These are phyloP conservation scores for Boechera retrofracta DNA, from an alignment of 345 rosid species.

Conservation along the genomic window DNA sequence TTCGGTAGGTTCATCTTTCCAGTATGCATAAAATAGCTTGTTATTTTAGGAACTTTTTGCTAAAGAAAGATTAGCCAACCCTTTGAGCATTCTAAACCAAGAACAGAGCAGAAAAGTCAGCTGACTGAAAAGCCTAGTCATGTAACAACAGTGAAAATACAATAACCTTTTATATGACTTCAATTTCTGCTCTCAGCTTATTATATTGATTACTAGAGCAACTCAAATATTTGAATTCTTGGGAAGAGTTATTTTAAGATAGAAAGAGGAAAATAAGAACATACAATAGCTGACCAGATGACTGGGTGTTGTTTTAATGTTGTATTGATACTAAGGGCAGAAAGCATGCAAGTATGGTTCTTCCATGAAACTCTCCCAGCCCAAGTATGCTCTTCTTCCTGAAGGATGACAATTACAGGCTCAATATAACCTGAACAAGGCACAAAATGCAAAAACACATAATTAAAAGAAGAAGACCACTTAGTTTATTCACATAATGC, in stretches of 20 bases:
- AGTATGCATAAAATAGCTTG: conserved; percentile 12
- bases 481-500: conserved; percentile 21
- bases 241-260: conserved; percentile 2
- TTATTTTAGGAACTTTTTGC: conserved; percentile 6
- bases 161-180: conserved; percentile 21
- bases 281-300: conserved; percentile 94
- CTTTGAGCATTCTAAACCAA: conserved; percentile 31
- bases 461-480: conserved; percentile 34
- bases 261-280: conserved; percentile 47
- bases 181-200: conserved; percentile 25
- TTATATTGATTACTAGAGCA: conserved; percentile 17
- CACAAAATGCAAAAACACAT: conserved; percentile 41
- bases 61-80: conserved; percentile 7
- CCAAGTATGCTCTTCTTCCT: conserved; percentile 94
- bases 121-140: conserved; percentile 31
- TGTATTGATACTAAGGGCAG: conserved; percentile 96
- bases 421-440: conserved; percentile 81
- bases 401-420: conserved; percentile 96
- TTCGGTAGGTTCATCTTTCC: conserved; percentile 25
- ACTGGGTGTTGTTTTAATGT: conserved; percentile 94
- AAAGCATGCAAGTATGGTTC: conserved; percentile 92
- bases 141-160: conserved; percentile 18
- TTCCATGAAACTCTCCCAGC: conserved; percentile 94
- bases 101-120: conserved; percentile 7
- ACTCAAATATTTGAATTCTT: conserved; percentile 20